Evolutionary conservation across 306 rosid species (phyloP).

Genomic region (apple (Malus domestica)): ASM211411v1 NC_041802.1:1666501-1667000

Average conservation of each 20-base stretch:
- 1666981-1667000: conserved; percentile 54
- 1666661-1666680: conserved; percentile 87
- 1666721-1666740: not conserved
- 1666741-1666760: not conserved
- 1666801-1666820: not conserved
- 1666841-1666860: not conserved
- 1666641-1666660: conserved; percentile 78
- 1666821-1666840: not conserved
- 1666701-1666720: conserved; percentile 62
- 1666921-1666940: conserved; percentile 5
- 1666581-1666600: not conserved
- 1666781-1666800: not conserved
- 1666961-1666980: conserved; percentile 90
- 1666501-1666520: conserved; percentile 97
- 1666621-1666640: not conserved
- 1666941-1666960: conserved; percentile 99
- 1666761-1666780: not conserved
- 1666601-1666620: not conserved
- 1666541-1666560: not conserved
- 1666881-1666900: not conserved
- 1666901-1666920: not conserved
- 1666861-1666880: not conserved
- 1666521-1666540: conserved; percentile 86
- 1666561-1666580: not conserved
- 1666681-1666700: conserved; percentile 92